Evolutionary conservation across 2,329 filamentous ascomycete species (phyloP), one percentile per base, ranked within the genome.

Genomic region (Colletotrichum sp.): DNA sequence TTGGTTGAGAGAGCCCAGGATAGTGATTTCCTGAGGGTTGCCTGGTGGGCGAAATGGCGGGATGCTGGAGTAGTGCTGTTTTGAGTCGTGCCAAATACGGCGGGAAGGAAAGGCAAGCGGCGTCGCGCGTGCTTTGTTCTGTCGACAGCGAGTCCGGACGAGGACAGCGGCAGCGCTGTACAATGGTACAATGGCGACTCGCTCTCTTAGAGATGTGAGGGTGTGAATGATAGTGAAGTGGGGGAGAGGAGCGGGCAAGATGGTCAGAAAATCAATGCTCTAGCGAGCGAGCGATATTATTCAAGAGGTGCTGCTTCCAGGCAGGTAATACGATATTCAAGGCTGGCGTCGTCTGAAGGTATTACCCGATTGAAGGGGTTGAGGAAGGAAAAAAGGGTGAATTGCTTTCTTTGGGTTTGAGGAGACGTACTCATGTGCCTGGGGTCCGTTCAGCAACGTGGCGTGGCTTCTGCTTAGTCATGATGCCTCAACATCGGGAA

Each of bases 21-120:
- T 63, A 79, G 83, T 82, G 83, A 63, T 24, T 85, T 85, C 74
- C 78, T 83, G 80, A 79, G 77, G 64, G 39, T 21, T 52, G 43
- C 43, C 43, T 52, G n/a, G 39, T 16, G 18, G 24, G 30, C 14
- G 28, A 21, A 12, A 24, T 34, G n/a, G 36, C n/a, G 13, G 59
- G n/a, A 60, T 43, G 24, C 4, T 61, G 24, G 28, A 28, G 34
- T 43, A 26, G 36, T 67, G 26, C 18, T 67, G 21, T 32, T 16
- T 26, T 55, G 39, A 34, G 26, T 67, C 36, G 26, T 26, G 21
- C 59, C 18, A 14, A 24, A 4, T 63, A n/a, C 21, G 55, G 16
- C 21, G 16, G 59, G 14, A 39, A 30, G 13, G 34, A 34, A 63
- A 32, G 36, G 55, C 26, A 63, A 65, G 60, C 34, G 18, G 60